phyloP scores from a whole-genome alignment of 495 filamentous ascomycete species.

The Podospora tetraspora region DNA sequence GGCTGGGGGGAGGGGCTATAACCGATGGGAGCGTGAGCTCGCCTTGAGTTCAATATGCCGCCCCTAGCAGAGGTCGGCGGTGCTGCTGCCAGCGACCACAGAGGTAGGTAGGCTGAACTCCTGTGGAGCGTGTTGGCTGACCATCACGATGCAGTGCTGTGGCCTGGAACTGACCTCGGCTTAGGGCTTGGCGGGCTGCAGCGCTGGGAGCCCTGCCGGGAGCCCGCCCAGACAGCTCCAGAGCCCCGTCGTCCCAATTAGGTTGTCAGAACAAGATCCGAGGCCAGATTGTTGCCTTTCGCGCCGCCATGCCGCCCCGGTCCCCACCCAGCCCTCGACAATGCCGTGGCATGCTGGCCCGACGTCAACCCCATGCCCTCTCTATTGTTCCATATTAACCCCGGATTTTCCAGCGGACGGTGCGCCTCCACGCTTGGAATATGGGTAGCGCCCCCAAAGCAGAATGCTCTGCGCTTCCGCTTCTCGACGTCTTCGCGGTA shows the following conservation, averaged over 20 bases:
- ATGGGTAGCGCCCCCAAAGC: not conserved
- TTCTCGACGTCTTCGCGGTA: not conserved
- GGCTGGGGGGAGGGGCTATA: not conserved
- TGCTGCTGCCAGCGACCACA: not conserved
- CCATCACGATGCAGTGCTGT: not conserved
- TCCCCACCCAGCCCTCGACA: not conserved
- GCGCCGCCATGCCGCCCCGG: constrained; percentile 4
- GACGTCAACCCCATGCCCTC: constrained; percentile 15
- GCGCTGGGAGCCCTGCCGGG: not conserved
- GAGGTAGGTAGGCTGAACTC: not conserved
- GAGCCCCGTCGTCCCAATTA: constrained; percentile 15
- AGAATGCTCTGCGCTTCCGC: not conserved
- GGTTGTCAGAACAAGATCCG: constrained; percentile 14
- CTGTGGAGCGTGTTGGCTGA: not conserved
- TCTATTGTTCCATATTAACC: constrained; percentile 39
- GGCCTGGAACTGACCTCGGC: not conserved
- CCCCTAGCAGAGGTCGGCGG: not conserved
- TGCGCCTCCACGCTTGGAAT: constrained; percentile 19
- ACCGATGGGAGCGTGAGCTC: not conserved
- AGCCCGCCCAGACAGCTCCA: not conserved
- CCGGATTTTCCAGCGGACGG: constrained; percentile 32
- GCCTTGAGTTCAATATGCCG: not conserved
- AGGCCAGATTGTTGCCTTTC: constrained; percentile 11
- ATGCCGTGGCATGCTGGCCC: constrained; percentile 7
- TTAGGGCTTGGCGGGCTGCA: not conserved